These are phyloP conservation scores for Quercus parvula DNA, from an alignment of 306 rosid species.

Conservation along the genomic window DNA sequence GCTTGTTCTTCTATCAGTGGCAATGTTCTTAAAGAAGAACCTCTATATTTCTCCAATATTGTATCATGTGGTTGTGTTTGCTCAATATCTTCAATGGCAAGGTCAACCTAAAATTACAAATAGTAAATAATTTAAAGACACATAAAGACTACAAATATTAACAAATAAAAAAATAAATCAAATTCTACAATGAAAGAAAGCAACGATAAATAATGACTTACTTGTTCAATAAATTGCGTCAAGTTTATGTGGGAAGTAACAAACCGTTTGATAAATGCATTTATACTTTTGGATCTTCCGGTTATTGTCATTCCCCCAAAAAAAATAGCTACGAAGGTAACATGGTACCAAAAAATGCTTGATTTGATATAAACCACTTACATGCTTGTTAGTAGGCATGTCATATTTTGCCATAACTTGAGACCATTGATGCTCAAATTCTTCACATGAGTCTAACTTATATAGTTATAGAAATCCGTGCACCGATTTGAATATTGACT, in stretches of 20 bases:
- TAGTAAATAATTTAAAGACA: not conserved
- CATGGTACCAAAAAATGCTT: too few species aligned
- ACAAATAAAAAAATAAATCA: not conserved
- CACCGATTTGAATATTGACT: too few species aligned
- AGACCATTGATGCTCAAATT: not conserved
- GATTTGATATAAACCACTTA: too few species aligned
- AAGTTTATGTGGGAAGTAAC: slow-evolving; percentile 2
- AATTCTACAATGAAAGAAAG: not conserved
- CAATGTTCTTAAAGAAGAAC: not conserved
- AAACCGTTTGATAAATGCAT: slow-evolving; percentile 8
- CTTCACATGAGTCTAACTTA: not conserved
- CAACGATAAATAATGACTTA: not conserved
- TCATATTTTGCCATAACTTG: too few species aligned
- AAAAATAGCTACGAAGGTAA: too few species aligned
- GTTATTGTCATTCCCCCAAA: not conserved
- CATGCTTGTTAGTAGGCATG: too few species aligned
- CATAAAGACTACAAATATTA: not conserved
- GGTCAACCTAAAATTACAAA: too few species aligned
- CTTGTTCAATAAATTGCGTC: not conserved
- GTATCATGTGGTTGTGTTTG: not conserved
- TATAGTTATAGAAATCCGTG: too few species aligned
- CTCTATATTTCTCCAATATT: too few species aligned
- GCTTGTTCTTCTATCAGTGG: not conserved
- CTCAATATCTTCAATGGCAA: too few species aligned
- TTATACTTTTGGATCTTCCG: not conserved